Base-by-base conservation (phyloP, 2,329 filamentous ascomycete species). In the Epichloe uncinata region DNA sequence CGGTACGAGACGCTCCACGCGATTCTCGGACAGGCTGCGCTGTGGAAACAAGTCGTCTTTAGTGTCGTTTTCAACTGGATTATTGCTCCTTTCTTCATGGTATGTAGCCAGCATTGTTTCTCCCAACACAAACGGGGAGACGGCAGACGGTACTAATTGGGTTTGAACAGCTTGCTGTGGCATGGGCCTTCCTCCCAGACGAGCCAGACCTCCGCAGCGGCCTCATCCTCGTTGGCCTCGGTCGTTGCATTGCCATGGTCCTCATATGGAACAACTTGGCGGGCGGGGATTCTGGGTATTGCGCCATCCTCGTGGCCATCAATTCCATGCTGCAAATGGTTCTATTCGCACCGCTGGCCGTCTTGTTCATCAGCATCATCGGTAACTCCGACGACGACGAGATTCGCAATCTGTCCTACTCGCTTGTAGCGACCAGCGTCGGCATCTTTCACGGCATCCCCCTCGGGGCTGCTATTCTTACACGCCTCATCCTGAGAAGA, bases 201-300 rank as follows among this genome's bases (percentile, higher is more conserved):
- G 69, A 79, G 53, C 63, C 63, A 8, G 73, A 68, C 5, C 70
- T 84, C 11, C 72, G 79, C 1, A 75, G 79, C 40, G 87, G 87
- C 0, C 69, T 93, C 2, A 87, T 93, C 37, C 77, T 95, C 5
- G 88, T 95, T 0, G 88, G 89, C 0, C 70, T 95, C 1, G 89
- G 85, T 5, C 72, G 89, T 48, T 95, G 89, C 58, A 95, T 95
- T 54, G 88, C 87, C 34, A 95, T 95, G 88, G 87, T 76, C 2
- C 57, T 77, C 4, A 84, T 95, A 53, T 94, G 87, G 88, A 93
- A 68, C 38, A 60, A 62, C 4, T 63, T 74, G 7, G 86, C 88
- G 0, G 82, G 81, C 1, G 89, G 89, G 5, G 84, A 94, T 55
- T 69, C 66, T 5, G 84, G 94, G 57, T 95, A 94, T 65, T 95